Evolutionary conservation across 768 basidiomycete genomes (phyloP).

Genomic region (Mycena vitilis): DNA sequence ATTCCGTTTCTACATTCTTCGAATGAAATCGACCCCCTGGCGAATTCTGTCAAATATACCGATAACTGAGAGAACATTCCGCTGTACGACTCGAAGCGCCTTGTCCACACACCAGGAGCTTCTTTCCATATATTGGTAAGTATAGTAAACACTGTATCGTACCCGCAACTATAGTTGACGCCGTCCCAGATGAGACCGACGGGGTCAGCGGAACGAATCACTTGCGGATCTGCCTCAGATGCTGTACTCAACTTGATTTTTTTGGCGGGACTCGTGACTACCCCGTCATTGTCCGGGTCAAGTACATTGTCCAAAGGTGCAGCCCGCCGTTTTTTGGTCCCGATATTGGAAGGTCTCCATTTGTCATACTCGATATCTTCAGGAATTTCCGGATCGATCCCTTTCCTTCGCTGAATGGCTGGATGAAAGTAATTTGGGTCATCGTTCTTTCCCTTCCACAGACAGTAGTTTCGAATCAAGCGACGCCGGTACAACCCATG

Average conservation of each 20-base stretch:
- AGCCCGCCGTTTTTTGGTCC: too few species aligned
- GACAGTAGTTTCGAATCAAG: neutral
- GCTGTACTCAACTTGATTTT: neutral
- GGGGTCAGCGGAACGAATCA: neutral
- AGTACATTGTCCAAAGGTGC: too few species aligned
- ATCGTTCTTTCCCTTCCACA: neutral
- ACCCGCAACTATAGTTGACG: conserved; percentile 1
- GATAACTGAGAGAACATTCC: too few species aligned
- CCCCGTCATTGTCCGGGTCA: too few species aligned
- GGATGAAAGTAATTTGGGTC: neutral
- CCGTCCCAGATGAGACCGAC: conserved; percentile 12
- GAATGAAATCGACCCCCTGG: too few species aligned
- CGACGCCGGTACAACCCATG: conserved; percentile 1
- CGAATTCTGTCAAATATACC: too few species aligned
- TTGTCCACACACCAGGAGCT: neutral
- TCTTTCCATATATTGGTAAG: neutral
- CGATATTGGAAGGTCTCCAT: too few species aligned
- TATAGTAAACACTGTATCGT: neutral
- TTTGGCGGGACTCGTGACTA: neutral
- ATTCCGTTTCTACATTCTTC: too few species aligned
- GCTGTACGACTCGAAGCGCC: neutral
- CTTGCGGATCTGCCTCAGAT: too few species aligned
- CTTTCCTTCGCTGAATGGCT: neutral
- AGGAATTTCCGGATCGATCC: too few species aligned
- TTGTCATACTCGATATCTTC: too few species aligned